Base-by-base conservation (phyloP, 805 yeast species). In the Zygoascus tannicola region DNA sequence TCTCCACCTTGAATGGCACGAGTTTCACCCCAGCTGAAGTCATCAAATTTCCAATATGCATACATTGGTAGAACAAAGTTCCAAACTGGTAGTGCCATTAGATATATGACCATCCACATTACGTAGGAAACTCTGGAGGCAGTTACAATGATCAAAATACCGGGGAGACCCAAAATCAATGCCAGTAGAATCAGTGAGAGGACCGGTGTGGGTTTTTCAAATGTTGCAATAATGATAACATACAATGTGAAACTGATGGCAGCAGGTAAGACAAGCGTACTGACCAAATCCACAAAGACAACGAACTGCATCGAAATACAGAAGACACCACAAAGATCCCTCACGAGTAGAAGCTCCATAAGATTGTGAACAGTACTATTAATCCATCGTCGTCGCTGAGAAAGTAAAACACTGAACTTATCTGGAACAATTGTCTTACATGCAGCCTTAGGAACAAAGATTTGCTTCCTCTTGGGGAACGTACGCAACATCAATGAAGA, bases 341-440 rank as follows among this genome's bases (percentile, higher is more conserved):
- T 80, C 32, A 87, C 90, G 50, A 85, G 64, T 1, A 81, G 83
- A 56, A 88, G 75, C 60, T 88, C 97, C 82, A 88, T 76, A 62
- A 88, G 73, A 58, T 88, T 88, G 63, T 88, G 97, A 22, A 88
- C 92, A 0, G 97, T 88, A 3, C 96, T 87, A 63, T 88, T 88
- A 52, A 88, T 88, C 97, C 97, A 88, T 62, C 97, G 82, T 67
- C 97, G 85, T 62, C 97, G 80, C 62, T 88, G 97, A 0, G 96
- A 88, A 38, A 88, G 68, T 50, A 88, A 68, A 44, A 88, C 92
- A 46, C 65, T 71, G 58, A 88, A 85, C 35, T 73, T 71, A 53
- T 81, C 83, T 1, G 97, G 97, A 19, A 81, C 97, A 51, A 85
- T 66, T 2, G 97, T 88, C 60, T 86, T 85, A 67, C 96, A 87